Evolutionary conservation across 2,329 filamentous ascomycete species (phyloP), one percentile per base, ranked within the genome.

Genomic region (Aspergillus quadrilineatus): DNA sequence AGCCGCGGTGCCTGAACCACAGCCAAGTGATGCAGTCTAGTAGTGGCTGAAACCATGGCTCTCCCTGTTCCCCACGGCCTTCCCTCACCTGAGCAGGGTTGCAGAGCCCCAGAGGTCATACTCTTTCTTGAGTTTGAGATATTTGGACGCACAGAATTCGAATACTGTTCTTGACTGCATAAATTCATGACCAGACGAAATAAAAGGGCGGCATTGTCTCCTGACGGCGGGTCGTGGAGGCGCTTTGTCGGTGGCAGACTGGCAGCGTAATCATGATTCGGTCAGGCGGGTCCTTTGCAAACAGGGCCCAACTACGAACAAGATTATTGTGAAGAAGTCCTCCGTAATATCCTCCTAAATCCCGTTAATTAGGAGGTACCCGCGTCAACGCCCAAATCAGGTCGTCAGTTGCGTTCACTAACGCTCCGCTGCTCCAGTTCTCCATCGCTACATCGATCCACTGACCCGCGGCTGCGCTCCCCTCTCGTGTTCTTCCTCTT

Each of bases 251-350:
- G 39, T 39, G 41, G 29, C 39, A 52, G 45, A 32, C 32, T 39
- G 41, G 29, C 39, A 52, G 45, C 34, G 41, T 49, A 53, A 49
- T 55, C 47, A 58, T 58, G 53, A 62, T 55, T 61, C 48, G 61
- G 59, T 61, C 61, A 60, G 59, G 61, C 59, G 61, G 61, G 61
- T 57, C 61, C 55, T 60, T 58, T 57, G 55, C 51, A 58, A 56
- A 47, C 53, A 56, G 32, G 48, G 53, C 53, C 37, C 50, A 45
- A 45, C 39, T 36, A 22, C 22, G 22, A 39, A 15, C 42, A 46
- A 47, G 30, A 32, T 28, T 37, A 46, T 29, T 43, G 41, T 53
- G 42, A 46, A 53, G 50, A 47, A 53, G 44, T 45, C 44, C 29
- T 47, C 44, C 29, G 44, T 47, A 30, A 41, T 22, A 39, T 30